Base-by-base conservation (phyloP, 1,284 basidiomycete genomes). In the Moesziomyces sp. region DNA sequence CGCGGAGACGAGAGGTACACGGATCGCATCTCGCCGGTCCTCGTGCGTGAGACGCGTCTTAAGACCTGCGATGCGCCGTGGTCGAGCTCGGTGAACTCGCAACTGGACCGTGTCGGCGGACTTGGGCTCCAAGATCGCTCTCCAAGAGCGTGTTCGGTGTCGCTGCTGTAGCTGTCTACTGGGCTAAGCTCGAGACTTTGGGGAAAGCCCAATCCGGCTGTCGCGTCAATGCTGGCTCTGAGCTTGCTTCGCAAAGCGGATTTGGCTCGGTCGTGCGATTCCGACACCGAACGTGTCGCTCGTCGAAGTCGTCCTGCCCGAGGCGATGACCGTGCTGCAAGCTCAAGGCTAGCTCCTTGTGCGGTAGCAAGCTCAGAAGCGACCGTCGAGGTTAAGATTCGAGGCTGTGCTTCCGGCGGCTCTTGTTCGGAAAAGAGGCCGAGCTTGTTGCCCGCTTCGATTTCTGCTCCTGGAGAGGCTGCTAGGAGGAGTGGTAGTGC, bases 281-380 rank as follows among this genome's bases (percentile, higher is more conserved):
- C 49, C 9, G 63, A 59, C 28, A 66, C 59, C 28, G 63, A 66
- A 5, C 63, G 51, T 40, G 57, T 66, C 19, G 21, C 26, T 24
- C 63, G 40, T 11, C 52, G 42, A 52, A 66, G 28, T 40, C 57
- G 24, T 14, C 38, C 38, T 40, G 14, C 16, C 14, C 16, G 38
- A 40, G 18, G 14, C 38, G 38, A 18, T 18, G 16, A 11, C 8
- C 14, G 38, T 40, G 6, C 38, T 18, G 16, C 38, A 40, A 40
- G 38, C 14, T 40, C 18, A 40, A 16, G 38, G 3, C 18, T 40
- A 44, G 56, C 18, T 13, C 2, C 18, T 28, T 18, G 11, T 6
- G 4, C 38, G 26, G 26, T 7, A 7, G 16, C 14, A 40, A 40
- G 38, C 38, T 40, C 38, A 2, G 38, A 8, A 8, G 3, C 38